These are phyloP conservation scores for Euphorbia schlechtendalii DNA, from an alignment of 441 rosid genomes.

Conservation along the genomic window DNA sequence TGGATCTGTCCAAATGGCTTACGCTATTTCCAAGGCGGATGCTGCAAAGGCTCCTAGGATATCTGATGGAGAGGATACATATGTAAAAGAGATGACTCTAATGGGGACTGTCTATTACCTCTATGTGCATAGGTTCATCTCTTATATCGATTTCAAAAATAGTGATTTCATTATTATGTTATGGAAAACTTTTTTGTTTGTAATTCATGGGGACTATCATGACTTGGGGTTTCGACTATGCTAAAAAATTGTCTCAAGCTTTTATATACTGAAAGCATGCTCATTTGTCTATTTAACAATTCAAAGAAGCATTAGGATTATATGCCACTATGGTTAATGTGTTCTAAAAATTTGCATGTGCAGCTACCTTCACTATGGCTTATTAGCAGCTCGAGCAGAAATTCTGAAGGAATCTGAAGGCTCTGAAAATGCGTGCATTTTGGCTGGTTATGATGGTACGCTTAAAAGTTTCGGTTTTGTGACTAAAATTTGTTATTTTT, in stretches of 20 bases:
- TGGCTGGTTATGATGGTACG: conserved; percentile 75
- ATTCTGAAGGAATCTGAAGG: conserved; percentile 63
- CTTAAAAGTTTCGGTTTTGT: conserved; percentile 11
- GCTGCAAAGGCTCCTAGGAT: conserved; percentile 70
- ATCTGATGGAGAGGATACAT: conserved; percentile 64
- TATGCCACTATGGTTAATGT: conserved; percentile 11
- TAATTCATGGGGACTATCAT: not conserved
- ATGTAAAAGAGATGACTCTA: conserved; percentile 74
- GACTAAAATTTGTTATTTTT: not conserved
- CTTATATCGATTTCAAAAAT: conserved; percentile 13
- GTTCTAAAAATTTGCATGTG: conserved; percentile 22
- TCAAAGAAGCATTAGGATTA: not conserved
- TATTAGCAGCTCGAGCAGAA: conserved; percentile 94
- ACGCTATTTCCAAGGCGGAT: conserved; percentile 75
- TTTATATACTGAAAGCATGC: conserved; percentile 5
- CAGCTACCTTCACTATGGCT: conserved; percentile 92
- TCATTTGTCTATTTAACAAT: not conserved
- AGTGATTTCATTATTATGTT: conserved; percentile 9
- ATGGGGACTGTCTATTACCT: conserved; percentile 80
- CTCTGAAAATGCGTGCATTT: conserved; percentile 68
- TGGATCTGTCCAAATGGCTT: conserved; percentile 99
- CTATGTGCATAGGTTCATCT: conserved; percentile 84
- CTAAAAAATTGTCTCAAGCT: conserved; percentile 1
- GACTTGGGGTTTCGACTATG: not conserved
- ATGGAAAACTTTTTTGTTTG: not conserved